Base-by-base conservation (phyloP, 805 yeast genomes). In the Ogataea sp. region DNA sequence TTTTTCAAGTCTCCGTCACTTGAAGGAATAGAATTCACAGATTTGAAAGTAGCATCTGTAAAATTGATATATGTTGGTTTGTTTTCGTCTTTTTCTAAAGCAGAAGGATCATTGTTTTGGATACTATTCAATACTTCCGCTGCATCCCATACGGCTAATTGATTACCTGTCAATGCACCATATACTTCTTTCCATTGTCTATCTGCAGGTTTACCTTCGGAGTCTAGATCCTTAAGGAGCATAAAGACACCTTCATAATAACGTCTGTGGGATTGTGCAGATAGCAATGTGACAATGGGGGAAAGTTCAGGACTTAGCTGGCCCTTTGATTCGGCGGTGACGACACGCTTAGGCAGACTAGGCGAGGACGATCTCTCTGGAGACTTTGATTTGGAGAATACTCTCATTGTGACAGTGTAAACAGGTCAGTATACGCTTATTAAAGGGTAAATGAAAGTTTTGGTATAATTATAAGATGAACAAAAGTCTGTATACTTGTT, bases 141-240 rank as follows among this genome's bases (percentile, higher is more conserved):
- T 3, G 87, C 86, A 55, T 88, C 88, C 97, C 97, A 93, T 45
- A 86, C 75, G 0, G 97, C 94, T 44, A 93, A 65, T 52, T 90
- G 95, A 42, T 86, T 85, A 17, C 98, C 98, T 4, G 86, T 78
- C 32, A 93, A 66, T 14, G 85, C 86, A 33, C 95, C 97, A 58
- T 84, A 93, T 20, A 89, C 96, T 62, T 93, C 96, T 39, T 73
- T 70, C 98, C 98, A 93, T 51, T 73, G 71, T 34, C 97, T 69
- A 37, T 81, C 84, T 0, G 82, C 79, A 0, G 96, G 89, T 40
- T 80, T 73, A 8, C 98, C 98, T 48, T 90, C 96, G 20, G 84
- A 75, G 52, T 80, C 78, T 49, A 84, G 64, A 49, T 83, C 90
- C 49, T 80, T 78, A 44, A 83, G 65, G 8, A 84, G 60, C 82